phyloP scores from a whole-genome alignment of 2,329 filamentous ascomycete species.

The Ophiostoma perfectum region DNA sequence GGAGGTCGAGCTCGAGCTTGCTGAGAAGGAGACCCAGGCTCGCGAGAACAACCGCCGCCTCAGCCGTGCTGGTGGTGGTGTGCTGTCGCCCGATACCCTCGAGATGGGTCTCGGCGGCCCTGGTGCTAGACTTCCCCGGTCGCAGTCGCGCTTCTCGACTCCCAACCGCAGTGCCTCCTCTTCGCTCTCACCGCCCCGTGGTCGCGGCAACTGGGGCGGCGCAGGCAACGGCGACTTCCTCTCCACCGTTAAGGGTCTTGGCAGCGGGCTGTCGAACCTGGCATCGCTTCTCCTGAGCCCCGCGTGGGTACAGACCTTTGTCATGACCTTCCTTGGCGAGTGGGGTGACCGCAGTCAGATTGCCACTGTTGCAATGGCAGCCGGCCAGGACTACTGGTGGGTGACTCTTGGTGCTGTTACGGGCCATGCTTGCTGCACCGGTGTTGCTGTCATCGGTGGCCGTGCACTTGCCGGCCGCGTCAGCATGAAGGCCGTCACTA shows the following conservation, averaged over 20 bases:
- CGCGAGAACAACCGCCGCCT: slow-evolving; percentile 57
- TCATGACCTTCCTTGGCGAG: slow-evolving; percentile 98
- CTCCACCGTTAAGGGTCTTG: slow-evolving; percentile 48
- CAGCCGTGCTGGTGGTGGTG: slow-evolving; percentile 43
- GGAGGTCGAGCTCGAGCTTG: slow-evolving; percentile 88
- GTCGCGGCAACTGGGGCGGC: slow-evolving; percentile 42
- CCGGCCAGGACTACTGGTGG: slow-evolving; percentile 98
- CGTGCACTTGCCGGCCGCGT: slow-evolving; percentile 88
- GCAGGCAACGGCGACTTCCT: slow-evolving; percentile 39
- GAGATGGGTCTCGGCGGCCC: slow-evolving; percentile 66
- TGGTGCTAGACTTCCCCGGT: slow-evolving; percentile 57
- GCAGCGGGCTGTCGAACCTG: slow-evolving; percentile 73
- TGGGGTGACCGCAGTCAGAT: slow-evolving; percentile 98
- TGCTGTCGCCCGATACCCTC: slow-evolving; percentile 65
- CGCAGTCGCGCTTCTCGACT: slow-evolving; percentile 70
- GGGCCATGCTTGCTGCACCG: slow-evolving; percentile 86
- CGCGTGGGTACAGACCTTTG: slow-evolving; percentile 97
- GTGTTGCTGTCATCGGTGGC: slow-evolving; percentile 84
- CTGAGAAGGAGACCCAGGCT: slow-evolving; percentile 81
- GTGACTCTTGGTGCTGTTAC: slow-evolving; percentile 82
- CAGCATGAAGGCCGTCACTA: slow-evolving; percentile 90
- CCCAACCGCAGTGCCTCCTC: slow-evolving; percentile 74
- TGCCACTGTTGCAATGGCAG: slow-evolving; percentile 97
- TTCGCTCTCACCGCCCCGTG: slow-evolving; percentile 65
- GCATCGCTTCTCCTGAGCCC: slow-evolving; percentile 84